Percentiles rank a stretch among this genome's conserved stretches.
phyloP scores from a whole-genome alignment of 2,329 filamentous ascomycete genomes.

The Colletotrichum sp. region DNA sequence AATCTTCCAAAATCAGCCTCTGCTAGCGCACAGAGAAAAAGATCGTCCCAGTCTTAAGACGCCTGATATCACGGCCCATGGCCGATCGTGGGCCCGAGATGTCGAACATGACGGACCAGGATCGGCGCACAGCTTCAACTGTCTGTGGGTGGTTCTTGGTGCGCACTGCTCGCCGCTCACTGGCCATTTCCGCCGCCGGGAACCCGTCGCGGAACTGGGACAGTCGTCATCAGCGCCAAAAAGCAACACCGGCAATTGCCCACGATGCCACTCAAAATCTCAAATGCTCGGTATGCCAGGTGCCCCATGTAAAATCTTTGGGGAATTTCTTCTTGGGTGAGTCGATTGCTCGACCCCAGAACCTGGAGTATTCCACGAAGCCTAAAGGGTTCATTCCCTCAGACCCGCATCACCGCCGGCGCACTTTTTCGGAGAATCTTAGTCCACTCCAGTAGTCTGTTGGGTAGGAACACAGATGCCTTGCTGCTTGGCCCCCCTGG shows the following conservation, averaged over 20 bases:
- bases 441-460: neutral
- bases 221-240: conserved; percentile 1
- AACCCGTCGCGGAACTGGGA: neutral
- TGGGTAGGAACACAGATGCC: neutral
- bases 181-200: neutral
- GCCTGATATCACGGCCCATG: neutral
- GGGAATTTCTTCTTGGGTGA: neutral
- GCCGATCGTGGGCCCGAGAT: conserved; percentile 9
- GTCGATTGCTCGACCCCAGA: conserved; percentile 3
- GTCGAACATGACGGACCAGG: conserved; percentile 12
- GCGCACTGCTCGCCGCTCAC: neutral
- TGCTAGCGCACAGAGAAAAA: neutral
- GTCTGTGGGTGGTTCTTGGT: conserved; percentile 14
- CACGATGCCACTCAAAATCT: neutral
- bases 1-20: neutral
- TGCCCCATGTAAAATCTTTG: neutral
- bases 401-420: neutral
- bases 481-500: neutral
- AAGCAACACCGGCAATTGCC: conserved; percentile 3
- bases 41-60: neutral
- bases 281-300: neutral
- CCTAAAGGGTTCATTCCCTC: neutral
- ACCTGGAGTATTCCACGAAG: neutral
- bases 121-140: conserved; percentile 16
- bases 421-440: neutral